phyloP scores from a whole-genome alignment of 2,329 filamentous ascomycete genomes.

The Fonsecaea multimorphosa region DNA sequence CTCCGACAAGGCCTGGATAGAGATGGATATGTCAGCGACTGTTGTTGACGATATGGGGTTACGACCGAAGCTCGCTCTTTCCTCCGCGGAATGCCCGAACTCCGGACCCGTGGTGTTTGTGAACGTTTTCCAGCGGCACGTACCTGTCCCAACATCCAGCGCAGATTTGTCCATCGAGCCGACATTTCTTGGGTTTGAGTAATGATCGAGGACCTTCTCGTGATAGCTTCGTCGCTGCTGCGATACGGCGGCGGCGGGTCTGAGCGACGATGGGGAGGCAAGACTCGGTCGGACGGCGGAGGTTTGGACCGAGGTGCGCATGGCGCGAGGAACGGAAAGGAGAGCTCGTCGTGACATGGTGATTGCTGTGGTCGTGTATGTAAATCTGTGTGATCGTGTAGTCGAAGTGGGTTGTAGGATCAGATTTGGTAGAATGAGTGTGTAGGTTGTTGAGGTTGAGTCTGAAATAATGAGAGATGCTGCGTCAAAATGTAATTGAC shows the following conservation, averaged over 20 bases:
- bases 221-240: conserved; percentile 61
- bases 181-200: conserved; percentile 78
- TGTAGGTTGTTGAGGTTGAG: conserved; percentile 20
- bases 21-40: conserved; percentile 20
- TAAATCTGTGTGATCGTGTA: neutral
- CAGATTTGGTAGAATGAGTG: conserved; percentile 8
- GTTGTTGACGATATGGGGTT: neutral
- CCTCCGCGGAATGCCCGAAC: conserved; percentile 8
- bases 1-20: conserved; percentile 77
- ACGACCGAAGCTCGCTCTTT: conserved; percentile 23
- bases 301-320: conserved; percentile 57
- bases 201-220: conserved; percentile 81
- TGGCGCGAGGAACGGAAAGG: conserved; percentile 59
- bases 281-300: conserved; percentile 56
- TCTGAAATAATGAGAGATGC: conserved; percentile 13
- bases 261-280: conserved; percentile 49
- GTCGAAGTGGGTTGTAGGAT: conserved; percentile 11
- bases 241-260: conserved; percentile 48
- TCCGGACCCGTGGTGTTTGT: conserved; percentile 7
- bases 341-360: conserved; percentile 65
- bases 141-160: conserved; percentile 75
- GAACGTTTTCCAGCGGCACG: conserved; percentile 8
- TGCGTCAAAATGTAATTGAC: conserved; percentile 25
- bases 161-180: conserved; percentile 81
- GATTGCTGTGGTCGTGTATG: conserved; percentile 11